Percentiles rank a stretch among this genome's conserved stretches.
Conservation (phyloP, 2,329 filamentous ascomycete genomes). For the Fusarium setosum region DNA sequence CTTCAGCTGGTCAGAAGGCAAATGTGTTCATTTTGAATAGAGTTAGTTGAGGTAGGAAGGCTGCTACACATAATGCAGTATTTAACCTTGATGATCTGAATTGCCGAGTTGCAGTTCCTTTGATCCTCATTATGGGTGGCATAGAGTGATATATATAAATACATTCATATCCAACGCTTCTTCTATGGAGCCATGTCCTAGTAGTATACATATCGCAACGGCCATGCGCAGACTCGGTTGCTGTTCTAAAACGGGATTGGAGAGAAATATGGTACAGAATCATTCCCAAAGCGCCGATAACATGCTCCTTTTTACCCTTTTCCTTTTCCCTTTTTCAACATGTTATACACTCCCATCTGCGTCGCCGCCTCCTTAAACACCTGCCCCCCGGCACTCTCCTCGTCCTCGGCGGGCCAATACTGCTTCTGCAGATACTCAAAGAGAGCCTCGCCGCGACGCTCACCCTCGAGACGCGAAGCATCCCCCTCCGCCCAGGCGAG, state of each 20-base stretch:
- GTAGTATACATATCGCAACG: constrained; percentile 17
- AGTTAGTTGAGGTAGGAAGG: not conserved
- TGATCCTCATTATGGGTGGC: no score
- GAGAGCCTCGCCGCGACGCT: constrained; percentile 52
- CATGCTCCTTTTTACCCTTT: constrained; percentile 18
- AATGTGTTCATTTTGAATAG: no score
- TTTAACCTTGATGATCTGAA: not conserved
- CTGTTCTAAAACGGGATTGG: constrained; percentile 12
- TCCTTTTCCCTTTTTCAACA: constrained; percentile 37
- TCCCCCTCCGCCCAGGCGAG: constrained; percentile 45
- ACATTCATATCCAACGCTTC: constrained; percentile 3
- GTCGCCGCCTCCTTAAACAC: constrained; percentile 49
- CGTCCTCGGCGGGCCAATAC: constrained; percentile 47
- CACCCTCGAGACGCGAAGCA: constrained; percentile 48
- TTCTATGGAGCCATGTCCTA: no score
- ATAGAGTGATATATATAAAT: no score
- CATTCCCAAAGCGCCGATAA: constrained; percentile 1
- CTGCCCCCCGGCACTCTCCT: constrained; percentile 37
- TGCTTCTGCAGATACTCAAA: constrained; percentile 56
- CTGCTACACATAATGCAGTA: not conserved
- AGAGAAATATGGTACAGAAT: constrained; percentile 7
- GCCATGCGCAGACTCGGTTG: not conserved
- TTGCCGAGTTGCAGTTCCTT: not conserved
- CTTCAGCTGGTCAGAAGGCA: no score
- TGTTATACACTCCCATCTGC: constrained; percentile 57